Percentiles rank a stretch among this genome's conserved stretches.
Conservation (phyloP, 2,329 filamentous ascomycete species). For the Beauveria sp. region DNA sequence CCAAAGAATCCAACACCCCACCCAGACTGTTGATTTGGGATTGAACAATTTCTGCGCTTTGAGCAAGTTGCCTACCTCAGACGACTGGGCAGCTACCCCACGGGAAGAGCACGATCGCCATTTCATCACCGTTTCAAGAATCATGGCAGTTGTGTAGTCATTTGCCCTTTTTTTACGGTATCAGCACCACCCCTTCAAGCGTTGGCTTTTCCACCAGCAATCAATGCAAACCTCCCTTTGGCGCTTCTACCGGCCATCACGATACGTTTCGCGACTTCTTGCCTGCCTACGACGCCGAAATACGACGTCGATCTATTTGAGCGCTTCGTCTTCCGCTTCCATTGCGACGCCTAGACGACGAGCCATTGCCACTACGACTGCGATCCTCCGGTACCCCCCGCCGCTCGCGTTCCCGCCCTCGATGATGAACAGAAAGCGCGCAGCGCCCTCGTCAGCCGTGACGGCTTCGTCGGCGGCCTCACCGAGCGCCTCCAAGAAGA, state of each 20-base stretch:
- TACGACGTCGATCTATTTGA: not conserved
- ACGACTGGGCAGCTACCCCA: not conserved
- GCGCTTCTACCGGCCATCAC: not conserved
- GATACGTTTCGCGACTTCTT: not conserved
- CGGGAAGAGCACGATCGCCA: not conserved
- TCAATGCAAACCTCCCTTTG: conserved; percentile 10
- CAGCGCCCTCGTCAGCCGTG: conserved; percentile 14
- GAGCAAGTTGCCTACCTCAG: not conserved
- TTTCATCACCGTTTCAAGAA: not conserved
- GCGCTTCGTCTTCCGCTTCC: not conserved
- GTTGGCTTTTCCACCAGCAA: not conserved
- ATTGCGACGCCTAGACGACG: not conserved
- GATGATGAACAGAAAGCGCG: conserved; percentile 25
- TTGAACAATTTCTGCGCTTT: conserved; percentile 10
- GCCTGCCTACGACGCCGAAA: not conserved
- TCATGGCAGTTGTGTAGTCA: not conserved
- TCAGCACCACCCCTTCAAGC: conserved; percentile 1
- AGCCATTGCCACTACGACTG: not conserved
- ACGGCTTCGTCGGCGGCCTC: conserved; percentile 13
- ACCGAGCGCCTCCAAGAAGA: conserved; percentile 32
- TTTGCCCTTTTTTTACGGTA: not conserved
- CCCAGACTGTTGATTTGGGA: conserved; percentile 3
- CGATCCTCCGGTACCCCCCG: not conserved
- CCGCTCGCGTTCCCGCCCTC: not conserved
- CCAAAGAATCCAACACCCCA: conserved; percentile 9